Evolutionary conservation across 129 eudicot genomes (phyloP).

Genomic region (Smallanthus sonchifolius): DNA sequence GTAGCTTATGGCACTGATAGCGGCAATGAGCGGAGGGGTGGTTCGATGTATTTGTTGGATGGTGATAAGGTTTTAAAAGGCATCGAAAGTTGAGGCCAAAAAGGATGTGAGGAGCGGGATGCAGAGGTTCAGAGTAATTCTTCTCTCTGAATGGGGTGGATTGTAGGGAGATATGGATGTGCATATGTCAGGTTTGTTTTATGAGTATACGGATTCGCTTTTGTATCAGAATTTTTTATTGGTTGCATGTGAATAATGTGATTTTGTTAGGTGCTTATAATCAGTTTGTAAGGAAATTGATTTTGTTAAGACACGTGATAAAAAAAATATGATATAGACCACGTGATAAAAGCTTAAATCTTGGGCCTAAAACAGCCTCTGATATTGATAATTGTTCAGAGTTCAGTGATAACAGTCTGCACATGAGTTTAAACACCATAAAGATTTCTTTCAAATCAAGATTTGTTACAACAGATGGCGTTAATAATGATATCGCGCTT

Average conservation of each 20-base stretch:
- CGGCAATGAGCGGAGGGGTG: conserved; percentile 30
- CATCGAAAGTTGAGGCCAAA: conserved; percentile 37
- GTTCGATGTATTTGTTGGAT: too few relatives aligned
- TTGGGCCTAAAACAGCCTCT: conserved; percentile 35
- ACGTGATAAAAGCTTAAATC: conserved; percentile 24
- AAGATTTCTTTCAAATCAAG: conserved; percentile 45
- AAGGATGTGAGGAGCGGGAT: conserved; percentile 51
- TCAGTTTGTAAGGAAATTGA: too few relatives aligned
- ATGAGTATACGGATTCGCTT: not conserved
- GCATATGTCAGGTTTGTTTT: conserved; percentile 75
- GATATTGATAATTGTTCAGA: conserved; percentile 57
- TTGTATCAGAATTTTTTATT: not conserved
- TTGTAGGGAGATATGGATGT: conserved; percentile 73
- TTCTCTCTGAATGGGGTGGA: conserved; percentile 63
- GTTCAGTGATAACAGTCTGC: conserved; percentile 48
- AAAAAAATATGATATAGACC: too few relatives aligned
- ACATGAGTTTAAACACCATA: conserved; percentile 45
- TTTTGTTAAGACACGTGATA: too few relatives aligned
- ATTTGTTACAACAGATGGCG: conserved; percentile 25
- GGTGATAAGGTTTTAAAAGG: conserved; percentile 44
- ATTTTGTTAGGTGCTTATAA: not conserved
- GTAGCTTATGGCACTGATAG: conserved; percentile 31
- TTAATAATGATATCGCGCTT: conserved; percentile 57
- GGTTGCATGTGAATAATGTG: not conserved
- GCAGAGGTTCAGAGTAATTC: conserved; percentile 71